Evolutionary conservation across 176 grass and related monocot species (phyloP), one percentile per base, ranked within the genome.

Genomic region (Hordeum marinum): DNA sequence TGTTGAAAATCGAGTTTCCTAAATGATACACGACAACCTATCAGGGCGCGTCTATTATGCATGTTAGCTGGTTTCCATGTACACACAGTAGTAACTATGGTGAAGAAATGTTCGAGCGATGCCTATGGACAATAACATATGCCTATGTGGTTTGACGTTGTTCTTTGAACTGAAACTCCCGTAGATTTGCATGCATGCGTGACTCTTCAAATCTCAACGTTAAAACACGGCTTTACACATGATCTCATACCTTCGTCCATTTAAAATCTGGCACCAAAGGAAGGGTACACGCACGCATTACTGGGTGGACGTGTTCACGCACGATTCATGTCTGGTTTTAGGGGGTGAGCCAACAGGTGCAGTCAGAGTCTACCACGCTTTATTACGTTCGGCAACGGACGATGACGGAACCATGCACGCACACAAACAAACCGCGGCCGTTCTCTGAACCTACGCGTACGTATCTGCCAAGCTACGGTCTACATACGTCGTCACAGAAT

Each of bases 351-450:
- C 31, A 35, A 21, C 18, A 8, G 52, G 6, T 52, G 18, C 3
- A 41, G 39, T 3, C 9, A 80, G 18, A 21, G 8, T 32, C 60
- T 41, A 48, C 21, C 10, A 13, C 31, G 7, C 21, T 37, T 26
- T 26, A 15, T 8, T 4, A 6, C 31, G 63, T 17, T 11, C 7
- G 32, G 55, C 4, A 82, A 55, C 74, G 6, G 11, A 84, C 34
- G 17, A 37, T 50, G 77, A 60, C 68, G 81, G 5, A 37, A 37
- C 18, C 65, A 74, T 57, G 20, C 35, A 37, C 12, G 63, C 64
- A 70, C 62, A 13, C 39, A 85, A 75, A 71, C 78, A 64, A 71
- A 52, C 63, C 70, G 77, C 31, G 59, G 74, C 35, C 45, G 57
- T 39, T 62, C 67, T 21, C 21, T 43, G 6, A 59, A 52, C 45